Base-by-base conservation (phyloP, 768 basidiomycete genomes). In the Boletus rubescentipes region DNA sequence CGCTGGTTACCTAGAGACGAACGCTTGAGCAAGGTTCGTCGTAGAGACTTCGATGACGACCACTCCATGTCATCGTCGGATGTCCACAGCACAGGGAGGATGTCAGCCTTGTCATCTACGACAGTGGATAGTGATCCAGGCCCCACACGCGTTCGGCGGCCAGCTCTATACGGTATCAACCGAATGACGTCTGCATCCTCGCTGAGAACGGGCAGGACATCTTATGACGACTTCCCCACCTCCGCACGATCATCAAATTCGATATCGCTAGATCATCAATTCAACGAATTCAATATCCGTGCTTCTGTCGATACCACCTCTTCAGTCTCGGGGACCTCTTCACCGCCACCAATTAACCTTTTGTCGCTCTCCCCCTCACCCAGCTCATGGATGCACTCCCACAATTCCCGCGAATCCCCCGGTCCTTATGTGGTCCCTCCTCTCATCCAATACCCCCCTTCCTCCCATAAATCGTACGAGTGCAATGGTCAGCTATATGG, bases 41-140 rank as follows among this genome's bases (percentile, higher is more conserved):
- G 89, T 66, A 76, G 89, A 66, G 90, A 93, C 62, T 87, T 81
- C 60, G 93, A 95, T 72, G 93, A 93, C 65, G 92, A 93, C 63
- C 91, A 89, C 65, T 94, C 93, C 30, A 89, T 92, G 82, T 92
- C 91, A 49, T 91, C 89, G 29, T 91, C 89, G 43, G 93, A 93
- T 61, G 77, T 93, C 30, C 87, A 87, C 60, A 89, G 85, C 66
- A 75, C 84, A 49, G 80, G 85, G 38, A 83, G 83, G 51, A 80
- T 87, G 77, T 92, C 90, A 7, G 81, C 83, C 32, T 83, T 89
- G 62, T 93, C 91, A 18, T 89, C 89, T 64, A 82, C 86, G 23
- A 89, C 91, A 5, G 88, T 90, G 48, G 90, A 92, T 66, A 91
- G 89, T 60, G 91, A 93, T 66, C 91, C 91, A 45, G 91, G 91